Evolutionary conservation across 1,284 basidiomycete genomes (phyloP).

Genomic region (Porogramme epimiltina): DNA sequence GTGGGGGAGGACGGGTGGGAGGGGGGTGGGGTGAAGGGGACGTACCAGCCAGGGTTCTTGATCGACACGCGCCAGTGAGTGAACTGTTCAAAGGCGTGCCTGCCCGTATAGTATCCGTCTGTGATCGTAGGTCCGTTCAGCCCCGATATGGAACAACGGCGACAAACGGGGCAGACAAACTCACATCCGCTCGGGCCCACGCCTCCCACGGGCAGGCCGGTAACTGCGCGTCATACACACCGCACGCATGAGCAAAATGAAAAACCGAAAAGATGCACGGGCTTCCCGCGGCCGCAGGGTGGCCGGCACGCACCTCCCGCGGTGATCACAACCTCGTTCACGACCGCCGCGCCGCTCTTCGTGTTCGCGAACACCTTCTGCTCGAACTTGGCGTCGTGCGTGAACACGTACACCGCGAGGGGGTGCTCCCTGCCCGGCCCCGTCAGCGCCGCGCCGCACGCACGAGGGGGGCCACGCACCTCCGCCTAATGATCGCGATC

Average conservation of each 20-base stretch:
- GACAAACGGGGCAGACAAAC: constrained; percentile 25
- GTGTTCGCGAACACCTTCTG: constrained; percentile 69
- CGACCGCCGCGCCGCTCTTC: constrained; percentile 63
- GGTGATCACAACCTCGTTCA: constrained; percentile 68
- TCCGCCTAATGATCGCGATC: constrained; percentile 66
- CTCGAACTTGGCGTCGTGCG: constrained; percentile 60
- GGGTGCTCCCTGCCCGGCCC: constrained; percentile 66
- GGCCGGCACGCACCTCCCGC: constrained; percentile 43
- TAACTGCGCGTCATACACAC: constrained; percentile 37
- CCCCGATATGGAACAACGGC: too few species aligned
- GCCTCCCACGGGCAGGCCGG: constrained; percentile 76
- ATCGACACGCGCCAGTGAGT: constrained; percentile 65
- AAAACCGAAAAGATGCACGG: too few species aligned
- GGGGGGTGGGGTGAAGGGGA: constrained; percentile 27
- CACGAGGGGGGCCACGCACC: constrained; percentile 42
- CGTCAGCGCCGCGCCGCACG: too few species aligned
- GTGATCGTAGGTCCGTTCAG: background rate
- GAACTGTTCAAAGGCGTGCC: constrained; percentile 69
- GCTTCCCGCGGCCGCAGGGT: too few species aligned
- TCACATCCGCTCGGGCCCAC: constrained; percentile 72
- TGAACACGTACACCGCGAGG: constrained; percentile 78
- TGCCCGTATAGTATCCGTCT: constrained; percentile 68
- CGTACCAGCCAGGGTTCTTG: constrained; percentile 62
- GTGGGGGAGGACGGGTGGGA: too few species aligned
- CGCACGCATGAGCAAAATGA: too few species aligned